Conservation (phyloP, 805 yeast genomes). For the Tetrapisispora iriomotensis region DNA sequence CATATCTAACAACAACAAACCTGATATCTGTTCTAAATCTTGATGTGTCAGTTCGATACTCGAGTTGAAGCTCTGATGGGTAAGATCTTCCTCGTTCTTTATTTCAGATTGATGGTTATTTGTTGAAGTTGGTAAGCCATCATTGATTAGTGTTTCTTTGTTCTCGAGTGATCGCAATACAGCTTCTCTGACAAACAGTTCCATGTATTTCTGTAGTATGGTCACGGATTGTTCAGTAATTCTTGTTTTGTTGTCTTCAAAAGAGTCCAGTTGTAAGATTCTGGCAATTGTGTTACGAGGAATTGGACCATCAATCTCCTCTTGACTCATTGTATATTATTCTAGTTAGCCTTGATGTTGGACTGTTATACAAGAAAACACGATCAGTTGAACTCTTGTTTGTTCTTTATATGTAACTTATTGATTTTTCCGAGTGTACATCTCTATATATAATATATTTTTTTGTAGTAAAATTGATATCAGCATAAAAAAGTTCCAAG, state of each 20-base stretch:
- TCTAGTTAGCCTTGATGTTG: too few relatives aligned
- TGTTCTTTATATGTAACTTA: too few relatives aligned
- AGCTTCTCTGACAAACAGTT: constrained; percentile 24
- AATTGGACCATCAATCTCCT: constrained; percentile 4
- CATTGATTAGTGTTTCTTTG: too few relatives aligned
- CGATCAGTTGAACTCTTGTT: background rate
- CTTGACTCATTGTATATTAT: background rate
- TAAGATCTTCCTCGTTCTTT: background rate
- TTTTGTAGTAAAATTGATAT: too few relatives aligned
- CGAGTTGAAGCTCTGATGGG: constrained; percentile 1
- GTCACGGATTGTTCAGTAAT: constrained; percentile 17
- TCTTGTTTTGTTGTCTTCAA: constrained; percentile 13
- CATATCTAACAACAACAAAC: constrained; percentile 26
- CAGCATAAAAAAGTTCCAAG: too few relatives aligned
- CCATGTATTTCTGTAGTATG: constrained; percentile 19
- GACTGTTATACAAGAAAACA: too few relatives aligned
- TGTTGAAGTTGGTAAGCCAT: too few relatives aligned
- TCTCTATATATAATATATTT: too few relatives aligned
- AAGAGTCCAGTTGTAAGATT: constrained; percentile 15
- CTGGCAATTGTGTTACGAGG: constrained; percentile 20
- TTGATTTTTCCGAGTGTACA: too few relatives aligned
- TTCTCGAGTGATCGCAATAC: constrained; percentile 23
- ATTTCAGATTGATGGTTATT: too few relatives aligned
- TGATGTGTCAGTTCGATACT: constrained; percentile 15
- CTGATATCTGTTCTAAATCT: constrained; percentile 26